These are phyloP conservation scores for Sarocladiaceae sp. DNA, from an alignment of 2,329 filamentous ascomycete species.

Conservation along the genomic window DNA sequence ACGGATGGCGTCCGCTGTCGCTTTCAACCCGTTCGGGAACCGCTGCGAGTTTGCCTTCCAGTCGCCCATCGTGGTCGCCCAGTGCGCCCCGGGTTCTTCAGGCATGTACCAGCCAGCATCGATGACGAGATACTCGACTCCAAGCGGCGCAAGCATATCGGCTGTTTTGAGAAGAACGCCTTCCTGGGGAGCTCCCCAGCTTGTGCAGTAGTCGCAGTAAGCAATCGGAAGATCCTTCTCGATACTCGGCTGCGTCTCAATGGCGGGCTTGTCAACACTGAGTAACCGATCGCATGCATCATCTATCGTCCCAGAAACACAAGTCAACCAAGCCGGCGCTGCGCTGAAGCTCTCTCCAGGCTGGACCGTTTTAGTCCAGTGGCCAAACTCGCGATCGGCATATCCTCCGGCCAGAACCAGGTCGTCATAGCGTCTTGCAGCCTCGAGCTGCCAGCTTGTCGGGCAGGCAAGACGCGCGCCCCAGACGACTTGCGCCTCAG, in stretches of 20 bases:
- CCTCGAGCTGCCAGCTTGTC: background rate
- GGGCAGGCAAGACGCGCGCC: background rate
- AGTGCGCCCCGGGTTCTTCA: background rate
- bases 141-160: background rate
- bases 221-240: background rate
- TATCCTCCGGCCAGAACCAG: background rate
- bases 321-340: background rate
- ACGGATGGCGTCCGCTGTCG: background rate
- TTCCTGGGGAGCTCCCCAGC: background rate
- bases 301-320: background rate
- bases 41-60: background rate
- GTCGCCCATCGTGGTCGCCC: background rate
- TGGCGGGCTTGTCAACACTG: background rate
- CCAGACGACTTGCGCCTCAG: background rate
- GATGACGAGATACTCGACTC: background rate
- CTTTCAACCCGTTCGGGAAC: background rate
- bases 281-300: background rate
- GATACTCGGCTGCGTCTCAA: background rate
- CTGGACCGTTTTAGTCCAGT: background rate
- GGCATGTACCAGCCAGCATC: background rate
- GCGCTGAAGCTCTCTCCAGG: background rate
- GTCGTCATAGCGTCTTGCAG: background rate
- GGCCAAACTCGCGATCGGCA: background rate
- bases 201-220: background rate
- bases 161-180: background rate